Evolutionary conservation across 345 rosid genomes (phyloP).

Genomic region (Theobroma cacao): DNA sequence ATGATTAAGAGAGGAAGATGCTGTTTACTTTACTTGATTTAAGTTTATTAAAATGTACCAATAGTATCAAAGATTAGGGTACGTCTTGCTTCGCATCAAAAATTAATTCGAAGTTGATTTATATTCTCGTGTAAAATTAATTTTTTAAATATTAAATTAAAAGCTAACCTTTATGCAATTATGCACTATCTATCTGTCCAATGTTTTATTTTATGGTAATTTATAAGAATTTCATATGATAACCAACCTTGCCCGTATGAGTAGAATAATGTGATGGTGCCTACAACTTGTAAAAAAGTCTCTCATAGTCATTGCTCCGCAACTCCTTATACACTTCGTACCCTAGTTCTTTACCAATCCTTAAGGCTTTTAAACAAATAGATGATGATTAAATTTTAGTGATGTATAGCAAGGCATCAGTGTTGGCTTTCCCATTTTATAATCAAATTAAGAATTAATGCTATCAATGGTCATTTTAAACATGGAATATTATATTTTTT

Average conservation of each 20-base stretch:
- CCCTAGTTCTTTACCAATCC: constrained; percentile 7
- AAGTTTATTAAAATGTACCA: too few relatives aligned
- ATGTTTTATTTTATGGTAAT: too few relatives aligned
- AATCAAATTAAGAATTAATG: not conserved
- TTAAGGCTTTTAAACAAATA: not conserved
- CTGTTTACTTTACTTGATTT: too few relatives aligned
- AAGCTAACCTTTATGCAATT: not conserved
- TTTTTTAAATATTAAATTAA: not conserved
- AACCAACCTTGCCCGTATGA: not conserved
- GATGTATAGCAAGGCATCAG: constrained; percentile 5
- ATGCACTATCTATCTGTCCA: not conserved
- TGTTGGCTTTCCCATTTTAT: not conserved
- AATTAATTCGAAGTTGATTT: too few relatives aligned
- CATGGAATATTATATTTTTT: not conserved
- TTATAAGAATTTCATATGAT: too few relatives aligned
- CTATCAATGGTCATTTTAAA: not conserved
- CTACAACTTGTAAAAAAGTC: not conserved
- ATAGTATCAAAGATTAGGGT: too few relatives aligned
- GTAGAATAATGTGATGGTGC: not conserved
- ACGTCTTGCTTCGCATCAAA: too few relatives aligned
- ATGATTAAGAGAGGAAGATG: too few relatives aligned
- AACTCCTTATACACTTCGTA: not conserved
- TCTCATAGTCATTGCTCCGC: not conserved
- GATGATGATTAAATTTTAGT: not conserved
- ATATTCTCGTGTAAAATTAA: not conserved